Percentiles rank a stretch among this genome's conserved stretches.
Conservation (phyloP, 176 grass and related monocot species). For the Eleusine indica region DNA sequence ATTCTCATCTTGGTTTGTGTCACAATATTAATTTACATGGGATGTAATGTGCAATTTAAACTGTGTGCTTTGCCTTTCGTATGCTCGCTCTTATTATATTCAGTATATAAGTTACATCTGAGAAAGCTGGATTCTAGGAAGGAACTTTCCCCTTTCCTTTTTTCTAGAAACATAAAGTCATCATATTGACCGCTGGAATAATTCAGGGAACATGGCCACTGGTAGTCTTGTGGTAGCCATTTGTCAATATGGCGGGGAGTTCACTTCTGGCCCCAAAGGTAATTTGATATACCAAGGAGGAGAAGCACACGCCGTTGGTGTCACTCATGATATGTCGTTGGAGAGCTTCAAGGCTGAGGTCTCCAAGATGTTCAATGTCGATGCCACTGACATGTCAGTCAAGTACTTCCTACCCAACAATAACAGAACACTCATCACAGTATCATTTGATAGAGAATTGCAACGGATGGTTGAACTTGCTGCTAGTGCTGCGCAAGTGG, state of each 20-base stretch:
- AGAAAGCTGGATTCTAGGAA: neutral
- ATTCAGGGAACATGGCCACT: slow-evolving; percentile 20
- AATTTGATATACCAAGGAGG: slow-evolving; percentile 84
- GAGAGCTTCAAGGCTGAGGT: slow-evolving; percentile 82
- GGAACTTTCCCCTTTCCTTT: neutral
- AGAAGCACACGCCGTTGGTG: slow-evolving; percentile 84
- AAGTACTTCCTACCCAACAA: slow-evolving; percentile 97
- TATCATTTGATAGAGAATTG: slow-evolving; percentile 84
- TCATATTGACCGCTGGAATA: neutral
- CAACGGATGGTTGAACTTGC: slow-evolving; percentile 93
- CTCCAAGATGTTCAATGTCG: slow-evolving; percentile 73
- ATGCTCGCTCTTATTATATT: no score
- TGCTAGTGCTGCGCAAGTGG: slow-evolving; percentile 58
- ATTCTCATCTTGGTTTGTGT: neutral
- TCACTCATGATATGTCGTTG: slow-evolving; percentile 60
- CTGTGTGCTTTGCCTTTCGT: neutral
- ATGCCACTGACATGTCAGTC: slow-evolving; percentile 68
- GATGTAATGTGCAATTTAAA: neutral
- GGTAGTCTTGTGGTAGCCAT: slow-evolving; percentile 63
- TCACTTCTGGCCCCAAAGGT: slow-evolving; percentile 66
- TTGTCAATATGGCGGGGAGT: slow-evolving; percentile 92
- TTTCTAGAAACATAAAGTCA: neutral
- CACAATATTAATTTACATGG: neutral
- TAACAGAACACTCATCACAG: slow-evolving; percentile 71
- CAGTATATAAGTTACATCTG: neutral